phyloP scores from a whole-genome alignment of 2,329 filamentous ascomycete species.

The Aspergillus neoniger region DNA sequence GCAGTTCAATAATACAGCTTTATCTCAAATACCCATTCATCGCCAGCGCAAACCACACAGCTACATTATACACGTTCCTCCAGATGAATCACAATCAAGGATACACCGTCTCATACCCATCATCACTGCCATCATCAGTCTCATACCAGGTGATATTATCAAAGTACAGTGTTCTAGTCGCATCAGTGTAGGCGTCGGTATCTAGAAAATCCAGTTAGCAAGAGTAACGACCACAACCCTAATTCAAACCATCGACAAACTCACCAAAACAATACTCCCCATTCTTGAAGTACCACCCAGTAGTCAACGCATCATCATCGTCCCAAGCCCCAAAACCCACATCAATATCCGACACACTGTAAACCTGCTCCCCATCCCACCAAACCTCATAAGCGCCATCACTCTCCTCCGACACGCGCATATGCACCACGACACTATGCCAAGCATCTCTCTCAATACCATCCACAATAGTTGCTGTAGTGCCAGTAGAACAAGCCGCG shows the following conservation, averaged over 20 bases:
- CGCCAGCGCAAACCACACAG: too few species aligned
- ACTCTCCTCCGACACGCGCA: background rate
- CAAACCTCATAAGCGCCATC: slow-evolving; percentile 5
- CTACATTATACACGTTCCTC: too few species aligned
- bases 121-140: background rate
- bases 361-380: slow-evolving; percentile 7
- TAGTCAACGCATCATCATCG: background rate
- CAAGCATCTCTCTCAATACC: slow-evolving; percentile 2
- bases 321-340: slow-evolving; percentile 6
- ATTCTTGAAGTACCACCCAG: slow-evolving; percentile 8
- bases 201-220: background rate
- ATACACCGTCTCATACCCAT: slow-evolving; percentile 1
- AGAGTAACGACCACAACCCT: background rate
- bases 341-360: background rate
- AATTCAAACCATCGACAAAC: background rate
- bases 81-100: too few species aligned
- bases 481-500: background rate
- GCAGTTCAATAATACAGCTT: too few species aligned
- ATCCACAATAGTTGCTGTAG: background rate
- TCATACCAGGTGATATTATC: slow-evolving; percentile 1
- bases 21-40: too few species aligned
- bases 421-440: background rate
- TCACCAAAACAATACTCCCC: slow-evolving; percentile 5
- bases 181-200: background rate
- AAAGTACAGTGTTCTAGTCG: background rate